Conservation (phyloP, 2,329 filamentous ascomycete genomes). For the Cladorrhinum sp. region DNA sequence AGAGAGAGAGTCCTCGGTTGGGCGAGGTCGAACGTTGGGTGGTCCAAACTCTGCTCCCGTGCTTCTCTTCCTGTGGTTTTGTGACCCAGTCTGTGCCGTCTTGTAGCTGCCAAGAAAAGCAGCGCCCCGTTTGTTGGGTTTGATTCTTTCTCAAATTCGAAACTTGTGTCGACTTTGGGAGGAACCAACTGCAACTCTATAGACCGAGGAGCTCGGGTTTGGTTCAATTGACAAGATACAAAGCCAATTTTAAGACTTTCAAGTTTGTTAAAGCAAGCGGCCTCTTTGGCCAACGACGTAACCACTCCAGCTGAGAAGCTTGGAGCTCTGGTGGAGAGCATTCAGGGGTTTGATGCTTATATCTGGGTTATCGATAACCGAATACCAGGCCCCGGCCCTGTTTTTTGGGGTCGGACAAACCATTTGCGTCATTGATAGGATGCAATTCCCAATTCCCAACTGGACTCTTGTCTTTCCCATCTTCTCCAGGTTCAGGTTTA, state of each 20-base stretch:
- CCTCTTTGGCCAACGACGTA: slow-evolving; percentile 5
- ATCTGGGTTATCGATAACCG: slow-evolving; percentile 3
- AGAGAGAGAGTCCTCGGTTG: neutral
- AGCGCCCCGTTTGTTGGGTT: neutral
- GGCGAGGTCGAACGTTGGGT: neutral
- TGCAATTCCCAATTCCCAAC: neutral
- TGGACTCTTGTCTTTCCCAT: neutral
- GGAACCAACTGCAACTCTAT: neutral
- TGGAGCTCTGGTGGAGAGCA: neutral
- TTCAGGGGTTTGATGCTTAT: neutral
- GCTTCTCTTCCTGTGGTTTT: neutral
- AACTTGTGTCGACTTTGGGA: neutral
- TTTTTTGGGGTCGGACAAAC: neutral
- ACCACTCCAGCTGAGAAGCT: slow-evolving; percentile 7
- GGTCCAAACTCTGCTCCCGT: neutral
- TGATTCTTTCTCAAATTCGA: neutral
- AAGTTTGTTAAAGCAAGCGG: neutral
- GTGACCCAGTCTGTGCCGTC: neutral
- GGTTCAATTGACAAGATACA: neutral
- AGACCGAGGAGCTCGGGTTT: neutral
- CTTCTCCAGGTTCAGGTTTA: too few species aligned
- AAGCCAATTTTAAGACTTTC: neutral
- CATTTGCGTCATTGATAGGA: neutral
- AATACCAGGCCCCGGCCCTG: neutral
- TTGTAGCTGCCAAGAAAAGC: neutral